Conservation (phyloP, 352 stramenopile genomes). For the Phytophthora ramorum region DNA sequence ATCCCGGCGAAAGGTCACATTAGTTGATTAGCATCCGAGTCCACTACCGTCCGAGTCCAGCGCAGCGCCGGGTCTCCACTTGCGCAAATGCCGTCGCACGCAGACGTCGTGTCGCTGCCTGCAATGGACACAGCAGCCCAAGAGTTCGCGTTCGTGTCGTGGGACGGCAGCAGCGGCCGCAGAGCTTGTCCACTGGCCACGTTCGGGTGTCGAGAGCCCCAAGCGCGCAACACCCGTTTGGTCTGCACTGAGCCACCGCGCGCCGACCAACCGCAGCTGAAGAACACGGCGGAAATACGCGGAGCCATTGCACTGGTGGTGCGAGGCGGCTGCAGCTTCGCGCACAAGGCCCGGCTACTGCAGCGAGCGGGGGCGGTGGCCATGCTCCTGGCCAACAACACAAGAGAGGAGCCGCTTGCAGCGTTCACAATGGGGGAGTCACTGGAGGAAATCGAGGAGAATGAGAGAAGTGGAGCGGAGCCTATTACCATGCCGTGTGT, state of each 20-base stretch:
- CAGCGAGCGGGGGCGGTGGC: conserved; percentile 63
- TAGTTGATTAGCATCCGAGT: conserved; percentile 22
- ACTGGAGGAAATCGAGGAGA: conserved; percentile 24
- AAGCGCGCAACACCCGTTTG: conserved; percentile 38
- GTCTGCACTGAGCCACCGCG: conserved; percentile 67
- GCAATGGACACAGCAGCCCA: conserved; percentile 21
- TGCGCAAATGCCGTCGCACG: conserved; percentile 1
- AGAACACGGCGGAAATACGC: conserved; percentile 52
- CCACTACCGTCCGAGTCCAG: background rate
- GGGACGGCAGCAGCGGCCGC: conserved; percentile 49
- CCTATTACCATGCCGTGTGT: conserved; percentile 61
- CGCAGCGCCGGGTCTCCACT: background rate
- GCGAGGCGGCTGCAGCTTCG: conserved; percentile 74
- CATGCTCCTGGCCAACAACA: conserved; percentile 61
- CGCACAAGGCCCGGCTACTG: conserved; percentile 64
- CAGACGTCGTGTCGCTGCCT: conserved; percentile 6
- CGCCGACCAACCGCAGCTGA: conserved; percentile 56
- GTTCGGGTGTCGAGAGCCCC: conserved; percentile 53
- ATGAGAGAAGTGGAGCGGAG: background rate
- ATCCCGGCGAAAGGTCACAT: conserved; percentile 52
- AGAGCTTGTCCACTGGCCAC: conserved; percentile 63
- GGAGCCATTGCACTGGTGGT: conserved; percentile 70
- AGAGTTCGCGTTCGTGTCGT: conserved; percentile 63
- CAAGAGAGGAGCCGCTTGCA: conserved; percentile 57
- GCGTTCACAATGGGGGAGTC: conserved; percentile 67